Base-by-base conservation (phyloP, 1,284 basidiomycete genomes). In the Somion occarium region DNA sequence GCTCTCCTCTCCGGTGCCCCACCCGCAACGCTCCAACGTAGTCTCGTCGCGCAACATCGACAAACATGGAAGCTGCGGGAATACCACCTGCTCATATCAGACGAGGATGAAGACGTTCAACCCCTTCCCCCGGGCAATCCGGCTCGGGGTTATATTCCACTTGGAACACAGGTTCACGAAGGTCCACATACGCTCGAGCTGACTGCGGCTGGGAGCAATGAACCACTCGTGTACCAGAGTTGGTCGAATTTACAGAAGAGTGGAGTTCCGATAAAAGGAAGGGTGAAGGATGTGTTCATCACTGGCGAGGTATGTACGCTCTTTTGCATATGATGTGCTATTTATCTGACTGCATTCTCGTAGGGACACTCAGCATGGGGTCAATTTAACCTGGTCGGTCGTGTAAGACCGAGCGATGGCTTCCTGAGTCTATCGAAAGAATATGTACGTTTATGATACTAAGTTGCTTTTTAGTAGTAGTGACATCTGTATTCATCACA, bases 361-460 rank as follows among this genome's bases (percentile, higher is more conserved):
- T 54, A 88, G 83, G 88, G 87, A 9, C 88, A 90, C 64, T 90
- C 88, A 2, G 79, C 85, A 23, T 90, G 87, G 88, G 87, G 87
- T 19, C 82, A 88, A 58, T 90, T 89, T 64, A 83, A 73, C 50
- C 65, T 90, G 18, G 66, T 82, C 7, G 87, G 88, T 38, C 78
- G 85, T 12, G 73, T 90, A 26, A 72, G 88, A 49, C 79, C 83
- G 22, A 76, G 74, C 55, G 87, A 90, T 61, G 87, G 88, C 2
- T 79, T 88, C 53, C 73, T 90, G 39, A 83, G 76, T 55, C 60
- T 90, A 2, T 80, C 75, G 15, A 90, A 90, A 61, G 82, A 85
- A 77, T 90, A 90, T 61, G 87, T 89, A 61, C 43, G 82, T 73
- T 44, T 22, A 44, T 23, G 24, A 7, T 5, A 5, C 12, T 11